phyloP scores from a whole-genome alignment of 2,329 filamentous ascomycete species.

The Camptophora hylomeconis region DNA sequence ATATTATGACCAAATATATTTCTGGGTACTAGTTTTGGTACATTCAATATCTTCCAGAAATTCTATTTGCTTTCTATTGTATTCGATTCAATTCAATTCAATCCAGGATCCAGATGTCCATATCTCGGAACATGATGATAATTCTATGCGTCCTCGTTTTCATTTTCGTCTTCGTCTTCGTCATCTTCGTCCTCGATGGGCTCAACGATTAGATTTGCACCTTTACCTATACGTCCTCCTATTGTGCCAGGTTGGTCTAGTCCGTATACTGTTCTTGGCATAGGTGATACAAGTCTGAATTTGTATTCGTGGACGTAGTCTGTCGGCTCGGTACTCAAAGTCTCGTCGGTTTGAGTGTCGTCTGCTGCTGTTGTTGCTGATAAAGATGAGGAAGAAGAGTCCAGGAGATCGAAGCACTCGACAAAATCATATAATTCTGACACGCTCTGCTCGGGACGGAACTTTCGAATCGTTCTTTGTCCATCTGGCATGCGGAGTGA shows the following conservation, averaged over 20 bases:
- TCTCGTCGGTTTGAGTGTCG: conserved; percentile 19
- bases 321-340: conserved; percentile 40
- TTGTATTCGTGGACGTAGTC: conserved; percentile 67
- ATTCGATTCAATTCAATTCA: too few species aligned
- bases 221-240: conserved; percentile 62
- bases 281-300: conserved; percentile 74
- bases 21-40: too few species aligned
- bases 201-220: conserved; percentile 85
- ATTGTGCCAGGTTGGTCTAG: conserved; percentile 55
- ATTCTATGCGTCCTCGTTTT: too few species aligned
- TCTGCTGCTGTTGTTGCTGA: conserved; percentile 18
- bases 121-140: too few species aligned
- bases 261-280: conserved; percentile 71
- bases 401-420: conserved; percentile 66
- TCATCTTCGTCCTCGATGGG: conserved; percentile 43
- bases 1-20: too few species aligned
- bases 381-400: too few species aligned
- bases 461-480: conserved; percentile 65
- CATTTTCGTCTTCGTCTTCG: conserved; percentile 19
- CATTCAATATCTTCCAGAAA: too few species aligned
- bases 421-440: conserved; percentile 95
- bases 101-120: too few species aligned
- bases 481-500: conserved; percentile 50
- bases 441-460: conserved; percentile 53
- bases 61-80: too few species aligned